A percentile compares a stretch with the other conserved stretches of the same genome.
Evolutionary conservation across 2,329 filamentous ascomycete species (phyloP).

Genomic region (Xylariales sp.): DNA sequence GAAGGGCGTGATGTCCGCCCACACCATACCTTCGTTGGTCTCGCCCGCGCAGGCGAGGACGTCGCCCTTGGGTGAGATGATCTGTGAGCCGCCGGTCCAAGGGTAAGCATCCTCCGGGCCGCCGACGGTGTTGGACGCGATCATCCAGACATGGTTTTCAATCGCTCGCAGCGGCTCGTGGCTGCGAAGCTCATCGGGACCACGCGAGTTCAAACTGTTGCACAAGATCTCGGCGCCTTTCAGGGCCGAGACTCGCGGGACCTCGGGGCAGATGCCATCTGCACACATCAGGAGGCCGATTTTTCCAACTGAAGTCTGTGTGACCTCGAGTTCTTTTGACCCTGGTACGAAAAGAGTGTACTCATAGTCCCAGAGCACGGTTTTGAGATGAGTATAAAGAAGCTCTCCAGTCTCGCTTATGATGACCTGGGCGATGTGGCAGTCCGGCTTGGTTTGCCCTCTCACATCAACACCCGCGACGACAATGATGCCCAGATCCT

Average conservation of each 20-base stretch:
- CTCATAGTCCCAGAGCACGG: not conserved
- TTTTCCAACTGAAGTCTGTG: not conserved
- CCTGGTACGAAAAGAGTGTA: constrained; percentile 1
- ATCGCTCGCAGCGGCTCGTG: constrained; percentile 1
- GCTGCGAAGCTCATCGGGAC: not conserved
- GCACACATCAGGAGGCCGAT: constrained; percentile 3
- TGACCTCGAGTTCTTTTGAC: not conserved
- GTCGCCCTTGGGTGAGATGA: not conserved
- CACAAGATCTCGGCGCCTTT: constrained; percentile 1
- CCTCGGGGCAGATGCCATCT: constrained; percentile 1
- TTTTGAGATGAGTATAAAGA: constrained; percentile 1
- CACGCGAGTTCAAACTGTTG: constrained; percentile 2
- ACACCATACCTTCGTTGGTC: constrained; percentile 1
- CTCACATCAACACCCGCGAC: constrained; percentile 1
- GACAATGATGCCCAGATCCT: not conserved
- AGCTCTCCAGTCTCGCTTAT: not conserved
- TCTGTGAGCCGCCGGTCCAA: constrained; percentile 2
- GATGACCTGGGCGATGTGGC: constrained; percentile 1
- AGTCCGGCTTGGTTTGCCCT: not conserved
- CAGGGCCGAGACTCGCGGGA: not conserved
- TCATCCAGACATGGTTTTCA: constrained; percentile 4
- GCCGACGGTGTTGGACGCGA: constrained; percentile 1
- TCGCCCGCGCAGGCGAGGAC: not conserved
- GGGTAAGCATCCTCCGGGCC: not conserved
- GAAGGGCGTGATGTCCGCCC: not conserved